Base-by-base conservation (phyloP, 768 basidiomycete genomes). In the Amanita fuliginea region DNA sequence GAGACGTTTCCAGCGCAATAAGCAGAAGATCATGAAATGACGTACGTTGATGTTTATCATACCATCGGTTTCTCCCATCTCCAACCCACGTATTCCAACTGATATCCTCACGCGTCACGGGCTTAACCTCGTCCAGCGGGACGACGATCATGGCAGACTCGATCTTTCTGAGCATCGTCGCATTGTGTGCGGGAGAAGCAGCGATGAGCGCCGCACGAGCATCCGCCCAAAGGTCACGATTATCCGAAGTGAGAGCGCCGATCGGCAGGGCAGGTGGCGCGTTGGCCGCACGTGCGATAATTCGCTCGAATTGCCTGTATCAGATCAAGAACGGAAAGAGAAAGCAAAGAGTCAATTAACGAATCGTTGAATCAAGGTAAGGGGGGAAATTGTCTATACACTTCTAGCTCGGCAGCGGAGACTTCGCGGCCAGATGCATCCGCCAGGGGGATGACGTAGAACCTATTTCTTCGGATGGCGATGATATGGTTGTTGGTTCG, bases 11-110 rank as follows among this genome's bases (percentile, higher is more conserved):
- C 21, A 28, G 16, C 13, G 2, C 18, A 19, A 4, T 36, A 40
- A 28, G 21, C 13, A 14, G 40, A 14, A n/a, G 16, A 26, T 39
- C 1, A 47, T 3, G 22, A 26, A 37, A n/a, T 36, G 4, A 72
- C 84, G 30, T 62, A 92, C 90, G 59, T 60, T 98, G 89, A 61
- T 98, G 95, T 66, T 99, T 99, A 72, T 98, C 96, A 61, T 83
- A 97, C 74, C 86, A 99, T 52, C 95, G 72, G 63, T 95, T 96
- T 44, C 81, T 72, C 19, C 91, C 94, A 56, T 95, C 78, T 28
- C 93, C 95, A 19, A 83, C 82, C 93, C 95, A 97, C 43, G 80
- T 78, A 16, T 67, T 71, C 82, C 86, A 86, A 49, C 86, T 86
- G 10, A 86, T 72, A 24, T 88, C 81, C 55, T 95, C 87, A 35